Evolutionary conservation across 352 stramenopile genomes (phyloP), one percentile per base, ranked within the genome.

Genomic region (Globisporangium echinulatum): DNA sequence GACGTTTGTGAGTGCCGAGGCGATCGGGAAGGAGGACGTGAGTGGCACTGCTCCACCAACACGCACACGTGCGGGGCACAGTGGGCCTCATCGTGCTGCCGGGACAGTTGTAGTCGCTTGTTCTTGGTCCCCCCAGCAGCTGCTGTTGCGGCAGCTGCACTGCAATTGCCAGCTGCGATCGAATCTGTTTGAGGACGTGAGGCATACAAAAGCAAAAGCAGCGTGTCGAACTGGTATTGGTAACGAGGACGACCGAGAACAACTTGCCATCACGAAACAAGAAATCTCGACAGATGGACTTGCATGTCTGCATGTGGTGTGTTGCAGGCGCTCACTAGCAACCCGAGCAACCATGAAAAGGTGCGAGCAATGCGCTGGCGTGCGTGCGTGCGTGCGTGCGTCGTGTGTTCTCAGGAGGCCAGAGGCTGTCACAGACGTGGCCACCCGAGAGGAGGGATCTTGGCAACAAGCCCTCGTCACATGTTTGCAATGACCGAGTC

Each of bases 331-430:
- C n/a, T 13, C 43, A 17, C 13, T 13, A 48, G 43, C 43, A 15
- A 48, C 43, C 13, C 43, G 43, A 17, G 13, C 6, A 17, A 4
- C 5, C 13, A 48, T 8, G 13, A 11, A n/a, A 48, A 5, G 39
- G 11, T 11, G 11, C 39, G 39, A 8, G 7, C 39, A 15, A 47
- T 48, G 43, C 15, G n/a, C 43, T 48, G 43, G 43, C 43, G 43
- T 43, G 54, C 43, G 25, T 52, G 54, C 43, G 17, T 8, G 17
- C 14, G 43, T 17, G n/a, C 15, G 43, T 17, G 43, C 42, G 42
- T 15, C 42, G 42, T 11, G 54, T 17, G 54, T 59, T 59, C 54
- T 59, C 54, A 59, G 54, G 54, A 59, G 43, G 36, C 33, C 54
- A 49, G 54, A 59, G 47, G 3, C 33, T 52, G 54, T 59, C 54